Base-by-base conservation (phyloP, 805 yeast species). In the Candida pini region DNA sequence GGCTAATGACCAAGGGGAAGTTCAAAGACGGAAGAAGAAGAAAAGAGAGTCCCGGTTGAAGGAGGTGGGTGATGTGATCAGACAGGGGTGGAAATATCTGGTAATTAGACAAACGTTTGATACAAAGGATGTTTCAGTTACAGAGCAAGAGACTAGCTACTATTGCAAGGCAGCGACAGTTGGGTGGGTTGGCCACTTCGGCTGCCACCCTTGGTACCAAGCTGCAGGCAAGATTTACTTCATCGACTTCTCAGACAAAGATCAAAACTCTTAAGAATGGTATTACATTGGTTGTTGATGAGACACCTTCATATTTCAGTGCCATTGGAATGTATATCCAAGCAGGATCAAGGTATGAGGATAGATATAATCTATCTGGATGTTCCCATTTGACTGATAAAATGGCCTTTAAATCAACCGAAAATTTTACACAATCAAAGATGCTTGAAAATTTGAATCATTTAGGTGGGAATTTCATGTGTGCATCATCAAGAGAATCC, bases 381-480 rank as follows among this genome's bases (percentile, higher is more conserved):
- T 66, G 81, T 31, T 78, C 94, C 5, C 97, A 92, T 56, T 60
- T 92, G 19, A 63, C 80, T 49, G 97, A 90, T 56, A 71, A 96
- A 39, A 60, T 92, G 53, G 90, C 97, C 0, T 92, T 78, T 69
- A 79, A 79, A 52, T 76, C 86, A 5, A 81, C 90, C 0, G 58
- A 67, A 23, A 64, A 72, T 36, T 64, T 69, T 38, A 49, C 73
- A 2, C 89, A 86, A 3, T 62, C 69, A 28, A 71, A 81, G 33
- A 84, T 92, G 86, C 69, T 84, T 45, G 81, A 81, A 44, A 71
- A 71, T 15, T 64, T 92, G 42, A 88, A 87, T 38, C 67, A 75
- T 24, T 60, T 92, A 38, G 98, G 98, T 31, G 98, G 97, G 10
- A 90, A 88, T 57, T 88, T 83, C 60, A 89, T 86, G 77, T 84